Base-by-base conservation (phyloP, 805 yeast species). In the Yarrowia sp. region DNA sequence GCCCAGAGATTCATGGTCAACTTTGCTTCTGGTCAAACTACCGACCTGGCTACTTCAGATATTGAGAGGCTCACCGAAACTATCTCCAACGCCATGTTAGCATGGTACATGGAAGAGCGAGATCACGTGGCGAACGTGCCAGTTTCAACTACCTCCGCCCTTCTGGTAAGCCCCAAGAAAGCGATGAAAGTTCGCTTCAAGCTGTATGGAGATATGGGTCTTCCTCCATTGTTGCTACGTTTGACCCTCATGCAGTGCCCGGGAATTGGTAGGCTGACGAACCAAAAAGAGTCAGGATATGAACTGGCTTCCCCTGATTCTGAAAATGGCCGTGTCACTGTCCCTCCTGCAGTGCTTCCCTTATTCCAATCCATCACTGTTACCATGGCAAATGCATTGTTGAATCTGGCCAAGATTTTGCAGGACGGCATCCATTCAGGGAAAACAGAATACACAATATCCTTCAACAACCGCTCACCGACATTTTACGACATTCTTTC, bases 331-430 rank as follows among this genome's bases (percentile, higher is more conserved):
- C 32, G 54, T 3, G 54, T 51, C 2, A 51, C 58, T 10, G 58
- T 51, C 4, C 58, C 58, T n/a, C 41, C 58, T 0, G 11, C 41
- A 3, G 58, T 35, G 4, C 41, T 51, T 1, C 58, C 58, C 2
- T 6, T 51, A 5, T 51, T 51, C 41, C 58, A 51, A 21, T 19
- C 61, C 10, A 26, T 54, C 33, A 54, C 44, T 17, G 38, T 54
- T 8, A 43, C 41, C 24, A 26, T 58, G 51, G 63, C 73, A 40
- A 74, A 74, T 38, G 70, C 74, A 2, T 67, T 74, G n/a, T 67
- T 74, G 28, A 74, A 74, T 24, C 69, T 74, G 26, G 76, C 76
- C 7, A 74, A 74, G 40, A 68, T 73, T 12, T 52, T 74, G 9
- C 76, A 74, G 62, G 77, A 74, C 44, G 76, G 75, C 67, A 43